A percentile compares a stretch with the other conserved stretches of the same genome.
phyloP scores from a whole-genome alignment of 2,329 filamentous ascomycete species.

The Apiospora rasikravindrae region DNA sequence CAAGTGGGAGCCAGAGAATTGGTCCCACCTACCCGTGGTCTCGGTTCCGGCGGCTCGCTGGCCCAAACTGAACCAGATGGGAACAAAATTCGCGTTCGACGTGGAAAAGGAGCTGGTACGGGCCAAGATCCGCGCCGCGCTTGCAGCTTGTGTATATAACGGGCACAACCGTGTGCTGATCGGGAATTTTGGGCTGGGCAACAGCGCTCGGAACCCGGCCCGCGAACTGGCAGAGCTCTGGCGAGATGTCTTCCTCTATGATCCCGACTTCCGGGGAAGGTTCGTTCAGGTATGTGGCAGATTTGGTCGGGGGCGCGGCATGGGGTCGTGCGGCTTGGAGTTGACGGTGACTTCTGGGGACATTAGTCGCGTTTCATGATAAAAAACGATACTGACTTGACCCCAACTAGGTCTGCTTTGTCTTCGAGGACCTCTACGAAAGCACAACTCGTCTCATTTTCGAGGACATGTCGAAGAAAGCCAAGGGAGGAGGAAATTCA shows the following conservation, averaged over 20 bases:
- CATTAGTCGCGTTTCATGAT: neutral
- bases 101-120: constrained; percentile 74
- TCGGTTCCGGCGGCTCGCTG: constrained; percentile 74
- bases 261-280: constrained; percentile 65
- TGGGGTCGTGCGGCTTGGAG: neutral
- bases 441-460: constrained; percentile 59
- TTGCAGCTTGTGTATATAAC: constrained; percentile 71
- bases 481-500: constrained; percentile 35
- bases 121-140: constrained; percentile 73
- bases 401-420: constrained; percentile 54
- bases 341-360: too few species aligned
- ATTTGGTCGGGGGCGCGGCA: neutral
- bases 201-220: constrained; percentile 67
- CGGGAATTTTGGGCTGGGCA: constrained; percentile 69
- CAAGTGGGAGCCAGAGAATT: constrained; percentile 52
- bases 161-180: constrained; percentile 63
- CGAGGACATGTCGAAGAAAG: constrained; percentile 62
- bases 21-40: constrained; percentile 70
- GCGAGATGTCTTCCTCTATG: constrained; percentile 68
- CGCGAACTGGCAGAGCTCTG: constrained; percentile 69
- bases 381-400: neutral
- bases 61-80: constrained; percentile 72
- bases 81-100: constrained; percentile 73
- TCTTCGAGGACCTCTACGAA: constrained; percentile 63
- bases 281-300: constrained; percentile 52